Base-by-base conservation (phyloP, 352 stramenopile species). In the Phytophthora pisi region DNA sequence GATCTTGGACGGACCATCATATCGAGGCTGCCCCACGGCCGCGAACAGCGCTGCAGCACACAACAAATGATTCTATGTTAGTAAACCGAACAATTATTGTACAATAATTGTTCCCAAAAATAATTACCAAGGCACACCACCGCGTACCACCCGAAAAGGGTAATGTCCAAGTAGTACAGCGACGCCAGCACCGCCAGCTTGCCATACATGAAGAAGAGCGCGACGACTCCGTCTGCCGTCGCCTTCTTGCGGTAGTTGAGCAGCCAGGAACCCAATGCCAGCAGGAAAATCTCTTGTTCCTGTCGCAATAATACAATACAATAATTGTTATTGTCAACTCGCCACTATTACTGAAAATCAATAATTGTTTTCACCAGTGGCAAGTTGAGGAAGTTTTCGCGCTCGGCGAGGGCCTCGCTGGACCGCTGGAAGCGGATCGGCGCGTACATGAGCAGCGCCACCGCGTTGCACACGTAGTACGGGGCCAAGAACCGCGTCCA, bases 211-310 rank as follows among this genome's bases (percentile, higher is more conserved):
- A 91, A 89, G 54, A 90, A 75, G 55, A 89, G 75, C n/a, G 83
- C 65, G 38, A 92, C 50, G 57, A 88, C 74, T 26, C 81, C 85
- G 28, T 93, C 85, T 13, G 74, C 57, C 31, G 85, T 92, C 52
- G 85, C 78, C 61, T 90, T 89, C 74, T 92, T 93, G 64, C 82
- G 85, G 66, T 88, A 91, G 68, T 92, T 93, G 18, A 93, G 66
- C 42, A 81, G 51, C 57, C 79, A 86, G 24, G 83, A 82, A 7
- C 72, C 78, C 26, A 75, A 23, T 20, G 84, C 77, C n/a, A 93
- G 56, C 61, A 90, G 24, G 11, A 90, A 77, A 60, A 93, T 87
- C 57, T 93, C 83, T 43, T 91, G 75, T 51, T 93, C 85, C 80
- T 91, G 51, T 38, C 8, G 16, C 55, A 52, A 9, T 51, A 58